Percentiles rank a stretch among this genome's conserved stretches.
Conservation (phyloP, 2,329 filamentous ascomycete genomes). For the Truncatella angustata region DNA sequence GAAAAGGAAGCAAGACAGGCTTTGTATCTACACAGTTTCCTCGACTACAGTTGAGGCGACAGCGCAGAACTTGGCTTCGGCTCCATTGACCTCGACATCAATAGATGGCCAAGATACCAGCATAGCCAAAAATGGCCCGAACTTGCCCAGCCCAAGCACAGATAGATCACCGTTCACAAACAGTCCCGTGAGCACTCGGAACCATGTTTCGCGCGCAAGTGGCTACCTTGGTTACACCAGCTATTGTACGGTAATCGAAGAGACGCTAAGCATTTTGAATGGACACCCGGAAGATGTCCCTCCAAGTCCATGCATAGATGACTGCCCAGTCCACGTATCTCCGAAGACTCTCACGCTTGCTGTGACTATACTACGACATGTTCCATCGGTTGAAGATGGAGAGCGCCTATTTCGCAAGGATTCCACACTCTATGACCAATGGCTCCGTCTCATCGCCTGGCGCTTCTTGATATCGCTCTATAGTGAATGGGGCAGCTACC, state of each 20-base stretch:
- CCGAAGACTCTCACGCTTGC: conserved; percentile 2
- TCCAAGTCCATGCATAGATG: background rate
- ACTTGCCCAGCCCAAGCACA: background rate
- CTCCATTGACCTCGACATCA: conserved; percentile 1
- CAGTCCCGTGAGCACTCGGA: conserved; percentile 14
- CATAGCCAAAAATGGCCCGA: background rate
- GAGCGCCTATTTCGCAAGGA: background rate
- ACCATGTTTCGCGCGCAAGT: conserved; percentile 13
- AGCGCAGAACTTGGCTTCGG: conserved; percentile 8
- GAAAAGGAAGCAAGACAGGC: conserved; percentile 25
- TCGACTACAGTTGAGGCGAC: conserved; percentile 9
- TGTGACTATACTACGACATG: conserved; percentile 3
- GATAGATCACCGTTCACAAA: background rate
- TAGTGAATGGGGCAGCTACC: background rate
- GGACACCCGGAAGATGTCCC: background rate
- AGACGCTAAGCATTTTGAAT: conserved; percentile 5
- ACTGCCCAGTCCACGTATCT: conserved; percentile 1
- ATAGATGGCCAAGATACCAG: background rate
- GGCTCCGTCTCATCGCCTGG: background rate
- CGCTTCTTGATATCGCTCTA: background rate
- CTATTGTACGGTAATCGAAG: conserved; percentile 6
- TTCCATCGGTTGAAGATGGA: conserved; percentile 2
- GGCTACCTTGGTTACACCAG: conserved; percentile 11
- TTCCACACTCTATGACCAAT: background rate
- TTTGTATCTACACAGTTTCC: conserved; percentile 35